These are phyloP conservation scores for Candida maris DNA, from an alignment of 805 yeast genomes.

Conservation along the genomic window DNA sequence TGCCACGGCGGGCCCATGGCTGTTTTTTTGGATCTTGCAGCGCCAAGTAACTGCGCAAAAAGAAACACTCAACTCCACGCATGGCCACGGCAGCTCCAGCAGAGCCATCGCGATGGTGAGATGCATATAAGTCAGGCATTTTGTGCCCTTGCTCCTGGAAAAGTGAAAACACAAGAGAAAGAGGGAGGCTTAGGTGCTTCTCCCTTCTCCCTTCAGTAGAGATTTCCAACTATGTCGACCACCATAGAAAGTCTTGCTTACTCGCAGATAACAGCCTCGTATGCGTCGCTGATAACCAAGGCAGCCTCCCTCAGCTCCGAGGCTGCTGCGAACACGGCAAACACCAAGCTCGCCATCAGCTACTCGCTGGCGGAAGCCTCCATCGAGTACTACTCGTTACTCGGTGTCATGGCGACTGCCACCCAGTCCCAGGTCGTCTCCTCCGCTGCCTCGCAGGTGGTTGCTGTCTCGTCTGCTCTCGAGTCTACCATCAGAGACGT, in stretches of 20 bases:
- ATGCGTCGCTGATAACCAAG: conserved; percentile 8
- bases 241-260: conserved; percentile 7
- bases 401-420: conserved; percentile 24
- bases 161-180: too few species aligned
- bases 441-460: conserved; percentile 20
- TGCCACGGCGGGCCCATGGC: too few species aligned
- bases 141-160: too few species aligned
- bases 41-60: too few species aligned
- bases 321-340: neutral
- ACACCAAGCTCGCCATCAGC: conserved; percentile 2
- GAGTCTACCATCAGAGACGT: conserved; percentile 11
- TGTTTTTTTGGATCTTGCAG: too few species aligned
- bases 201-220: neutral
- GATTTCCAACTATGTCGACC: neutral
- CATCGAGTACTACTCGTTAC: conserved; percentile 19
- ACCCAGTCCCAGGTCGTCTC: conserved; percentile 15
- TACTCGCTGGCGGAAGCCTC: conserved; percentile 19
- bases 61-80: too few species aligned
- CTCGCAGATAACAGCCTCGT: conserved; percentile 7
- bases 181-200: too few species aligned
- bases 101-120: too few species aligned
- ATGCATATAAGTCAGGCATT: too few species aligned
- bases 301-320: conserved; percentile 2
- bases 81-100: too few species aligned
- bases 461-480: conserved; percentile 21